A percentile compares a stretch with the other conserved stretches of the same genome.
phyloP scores from a whole-genome alignment of 208 protist genomes.

The Trichomonas tenax region DNA sequence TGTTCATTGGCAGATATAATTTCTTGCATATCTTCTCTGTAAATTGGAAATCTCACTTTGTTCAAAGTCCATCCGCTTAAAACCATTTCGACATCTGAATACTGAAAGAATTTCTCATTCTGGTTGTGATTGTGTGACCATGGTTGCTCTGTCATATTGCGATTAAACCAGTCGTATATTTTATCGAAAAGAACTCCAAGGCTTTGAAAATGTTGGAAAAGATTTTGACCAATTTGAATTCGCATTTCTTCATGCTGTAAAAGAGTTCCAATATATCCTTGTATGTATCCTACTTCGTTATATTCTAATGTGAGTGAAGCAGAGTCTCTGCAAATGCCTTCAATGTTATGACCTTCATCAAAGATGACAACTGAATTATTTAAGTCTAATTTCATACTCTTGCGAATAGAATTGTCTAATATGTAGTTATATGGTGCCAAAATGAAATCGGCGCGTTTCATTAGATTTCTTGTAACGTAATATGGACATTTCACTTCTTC shows the following conservation, averaged over 20 bases:
- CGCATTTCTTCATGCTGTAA: neutral
- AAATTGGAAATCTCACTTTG: neutral
- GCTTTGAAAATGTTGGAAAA: neutral
- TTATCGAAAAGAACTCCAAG: neutral
- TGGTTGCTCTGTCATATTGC: neutral
- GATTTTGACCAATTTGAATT: neutral
- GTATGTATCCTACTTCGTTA: neutral
- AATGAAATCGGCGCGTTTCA: neutral
- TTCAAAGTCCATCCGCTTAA: neutral
- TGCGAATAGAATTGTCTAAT: neutral
- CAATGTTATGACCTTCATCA: conserved; percentile 24
- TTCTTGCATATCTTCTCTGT: neutral
- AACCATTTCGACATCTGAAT: neutral
- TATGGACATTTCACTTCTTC: neutral
- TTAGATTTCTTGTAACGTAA: neutral
- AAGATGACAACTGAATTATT: neutral
- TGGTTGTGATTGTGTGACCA: neutral
- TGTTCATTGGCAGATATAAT: neutral
- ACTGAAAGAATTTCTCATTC: neutral
- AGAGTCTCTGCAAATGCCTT: conserved; percentile 3
- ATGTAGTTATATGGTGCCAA: conserved; percentile 19
- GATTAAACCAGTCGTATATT: neutral
- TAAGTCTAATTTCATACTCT: neutral
- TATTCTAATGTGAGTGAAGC: neutral
- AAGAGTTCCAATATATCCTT: neutral